Conservation (phyloP, 768 basidiomycete species). For the Mycena filopes region DNA sequence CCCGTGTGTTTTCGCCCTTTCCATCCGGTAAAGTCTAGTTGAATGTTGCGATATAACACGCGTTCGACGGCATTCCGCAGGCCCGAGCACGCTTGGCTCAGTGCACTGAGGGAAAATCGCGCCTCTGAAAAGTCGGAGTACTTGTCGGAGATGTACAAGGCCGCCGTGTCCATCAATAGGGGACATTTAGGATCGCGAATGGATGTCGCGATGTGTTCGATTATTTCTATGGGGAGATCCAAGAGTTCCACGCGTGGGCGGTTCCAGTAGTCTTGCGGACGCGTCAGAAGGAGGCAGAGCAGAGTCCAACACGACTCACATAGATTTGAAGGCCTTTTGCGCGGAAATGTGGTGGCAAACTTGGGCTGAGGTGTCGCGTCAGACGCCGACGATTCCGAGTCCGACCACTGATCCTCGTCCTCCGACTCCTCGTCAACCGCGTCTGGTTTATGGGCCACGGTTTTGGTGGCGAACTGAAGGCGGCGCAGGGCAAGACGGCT, state of each 20-base stretch:
- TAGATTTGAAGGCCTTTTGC: not conserved
- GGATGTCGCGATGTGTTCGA: constrained; percentile 40
- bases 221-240: constrained; percentile 42
- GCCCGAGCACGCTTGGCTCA: constrained; percentile 36
- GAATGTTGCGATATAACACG: constrained; percentile 42
- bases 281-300: not conserved
- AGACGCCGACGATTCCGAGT: constrained; percentile 19
- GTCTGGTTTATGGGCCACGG: not conserved
- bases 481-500: constrained; percentile 28
- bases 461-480: constrained; percentile 17
- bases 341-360: not conserved
- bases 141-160: constrained; percentile 41
- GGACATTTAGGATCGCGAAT: constrained; percentile 33
- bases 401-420: constrained; percentile 15
- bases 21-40: constrained; percentile 45
- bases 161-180: constrained; percentile 35
- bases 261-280: constrained; percentile 21
- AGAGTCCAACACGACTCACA: constrained; percentile 7
- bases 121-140: constrained; percentile 41
- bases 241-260: constrained; percentile 36
- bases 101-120: constrained; percentile 39
- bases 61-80: constrained; percentile 39
- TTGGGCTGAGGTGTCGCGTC: not conserved
- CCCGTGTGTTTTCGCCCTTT: constrained; percentile 43
- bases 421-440: constrained; percentile 12